Evolutionary conservation across 2,329 filamentous ascomycete genomes (phyloP).

Genomic region (Ascochyta clinopodiicola): DNA sequence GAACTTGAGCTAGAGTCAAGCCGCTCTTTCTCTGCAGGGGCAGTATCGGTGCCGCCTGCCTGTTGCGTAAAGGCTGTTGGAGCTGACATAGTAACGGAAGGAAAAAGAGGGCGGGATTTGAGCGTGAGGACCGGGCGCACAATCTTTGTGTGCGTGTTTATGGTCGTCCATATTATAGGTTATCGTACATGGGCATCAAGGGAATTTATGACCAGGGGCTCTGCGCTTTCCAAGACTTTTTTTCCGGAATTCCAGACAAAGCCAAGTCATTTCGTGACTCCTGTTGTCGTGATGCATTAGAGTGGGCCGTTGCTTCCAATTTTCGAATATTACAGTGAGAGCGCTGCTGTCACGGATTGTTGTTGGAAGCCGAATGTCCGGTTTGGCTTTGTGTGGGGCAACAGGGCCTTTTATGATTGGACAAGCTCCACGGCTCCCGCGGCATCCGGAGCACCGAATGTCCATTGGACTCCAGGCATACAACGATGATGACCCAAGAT

Average conservation of each 20-base stretch:
- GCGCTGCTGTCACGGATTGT: not conserved
- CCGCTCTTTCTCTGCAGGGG: not conserved
- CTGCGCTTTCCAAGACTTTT: not conserved
- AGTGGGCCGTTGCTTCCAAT: not conserved
- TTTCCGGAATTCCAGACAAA: not conserved
- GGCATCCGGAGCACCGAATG: not conserved
- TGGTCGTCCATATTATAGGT: not conserved
- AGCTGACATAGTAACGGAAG: conserved; percentile 10
- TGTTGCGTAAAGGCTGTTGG: not conserved
- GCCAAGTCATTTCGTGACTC: not conserved
- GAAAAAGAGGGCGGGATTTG: not conserved
- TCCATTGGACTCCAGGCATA: not conserved
- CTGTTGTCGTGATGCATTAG: not conserved
- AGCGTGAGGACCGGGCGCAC: not conserved
- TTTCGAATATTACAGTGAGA: not conserved
- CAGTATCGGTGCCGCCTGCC: not conserved
- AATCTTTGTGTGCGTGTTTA: not conserved
- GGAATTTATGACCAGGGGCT: not conserved
- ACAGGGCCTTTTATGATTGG: not conserved
- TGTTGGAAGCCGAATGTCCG: conserved; percentile 4
- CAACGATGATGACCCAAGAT: not conserved
- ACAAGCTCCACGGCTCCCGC: not conserved
- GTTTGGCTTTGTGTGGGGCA: not conserved
- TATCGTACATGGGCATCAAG: not conserved
- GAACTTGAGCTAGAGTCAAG: conserved; percentile 22